Evolutionary conservation across 2,329 filamentous ascomycete species (phyloP), one percentile per base, ranked within the genome.

Genomic region (Simplicillium aogashimaense): DNA sequence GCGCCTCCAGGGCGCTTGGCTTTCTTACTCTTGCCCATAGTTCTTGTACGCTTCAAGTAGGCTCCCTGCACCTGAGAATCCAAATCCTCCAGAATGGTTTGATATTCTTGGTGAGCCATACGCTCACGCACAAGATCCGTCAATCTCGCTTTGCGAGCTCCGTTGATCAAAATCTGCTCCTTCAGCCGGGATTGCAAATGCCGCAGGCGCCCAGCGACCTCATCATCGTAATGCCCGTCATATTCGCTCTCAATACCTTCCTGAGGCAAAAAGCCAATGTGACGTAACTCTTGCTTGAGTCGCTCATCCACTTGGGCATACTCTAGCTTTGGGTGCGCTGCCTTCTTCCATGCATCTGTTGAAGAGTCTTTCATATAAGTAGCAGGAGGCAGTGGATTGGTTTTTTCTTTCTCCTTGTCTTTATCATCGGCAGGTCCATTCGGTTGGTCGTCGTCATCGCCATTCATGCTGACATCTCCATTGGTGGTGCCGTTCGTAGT

Each of bases 91-190:
- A 94, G 82, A 51, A 98, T 98, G 41, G 88, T 95, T 59, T 83
- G 84, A 67, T 95, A 98, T 59, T 98, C 92, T 57, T 98, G 92
- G 64, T 92, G 82, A 0, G 92, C 92, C 78, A 98, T 90, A 48
- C 87, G 81, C 58, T 95, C 89, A 51, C 88, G 84, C 7, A 92
- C 86, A 20, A 95, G 73, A 30, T 95, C 89, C 1, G 86, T 79
- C 10, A 98, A 70, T 3, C 89, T 78, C 7, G 86, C 74, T 63
- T 97, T 97, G 46, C 88, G 83, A 5, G 90, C 87, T 31, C 89
- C 90, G 58, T 98, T 98, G 60, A 85, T 69, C 41, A 94, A 78
- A 58, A 85, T 84, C 56, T 92, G 83, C 43, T 88, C 80, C 49
- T 86, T 83, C 3, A 98, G 74, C 38, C 86, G 81, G 39, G 76